Evolutionary conservation across 306 rosid species (phyloP), one percentile per base, ranked within the genome.

Genomic region (Trichosanthes cucumerina): DNA sequence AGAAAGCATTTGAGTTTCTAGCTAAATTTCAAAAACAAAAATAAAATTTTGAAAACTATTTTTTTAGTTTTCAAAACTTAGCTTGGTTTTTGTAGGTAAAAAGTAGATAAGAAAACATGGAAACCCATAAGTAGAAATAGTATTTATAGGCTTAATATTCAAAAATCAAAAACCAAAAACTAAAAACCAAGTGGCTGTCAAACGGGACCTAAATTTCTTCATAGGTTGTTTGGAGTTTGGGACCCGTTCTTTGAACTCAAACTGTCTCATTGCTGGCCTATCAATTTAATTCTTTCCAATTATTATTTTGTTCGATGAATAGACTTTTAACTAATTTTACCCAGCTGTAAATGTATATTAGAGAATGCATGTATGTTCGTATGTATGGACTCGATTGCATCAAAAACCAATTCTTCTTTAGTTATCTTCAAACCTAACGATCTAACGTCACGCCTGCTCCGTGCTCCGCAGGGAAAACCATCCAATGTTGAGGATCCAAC

Each of bases 391-490:
- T 64, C n/a, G 1, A 18, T 36, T 36, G 28, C 49, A 5, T 18
- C 7, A 13, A 63, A 63, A 63, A 33, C 23, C 9, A 41, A 21
- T 4, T 69, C 9, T 2, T 23, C 53, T 10, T 21, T n/a, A 69
- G 75, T 41, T 66, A 12, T 12, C 75, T 69, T 41, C 36, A 13
- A 69, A 43, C 76, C 56, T 23, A 13, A 44, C 13, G 56, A 43
- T 70, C 76, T 43, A 70, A 70, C 21, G 6, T 12, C 75, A 7
- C 1, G 36, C 76, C 6, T 44, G 56, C 76, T 26, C 19, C 0
- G 26, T 31, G 44, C 60, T 18, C 82, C 59, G 72, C 80, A 95
- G 97, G 97, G 88, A 31, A 93, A 93, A 81, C 83, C 88, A 36
- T 77, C 78, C 33, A 66, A 77, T 52, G 65, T 18, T 36, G 97